Evolutionary conservation across 2,329 filamentous ascomycete species (phyloP), one percentile per base, ranked within the genome.

Genomic region (Colletotrichum eleusines): DNA sequence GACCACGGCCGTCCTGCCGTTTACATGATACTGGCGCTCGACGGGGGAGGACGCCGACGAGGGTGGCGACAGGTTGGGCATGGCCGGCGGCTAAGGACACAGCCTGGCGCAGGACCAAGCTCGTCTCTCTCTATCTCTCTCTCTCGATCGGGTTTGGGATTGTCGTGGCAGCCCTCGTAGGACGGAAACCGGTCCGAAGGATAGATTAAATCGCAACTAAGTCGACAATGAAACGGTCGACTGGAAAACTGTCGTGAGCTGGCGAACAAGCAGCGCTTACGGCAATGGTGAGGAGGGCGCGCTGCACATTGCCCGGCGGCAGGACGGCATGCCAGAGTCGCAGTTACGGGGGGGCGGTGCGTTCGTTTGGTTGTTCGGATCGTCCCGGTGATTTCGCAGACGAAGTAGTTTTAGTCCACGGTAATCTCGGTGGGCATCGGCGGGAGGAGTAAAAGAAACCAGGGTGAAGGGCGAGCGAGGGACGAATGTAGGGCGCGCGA

Each of bases 11-110:
- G 80, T 76, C 66, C 80, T 82, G 73, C 82, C 83, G 81, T 86
- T 87, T 62, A 78, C 75, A 58, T 83, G 81, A 75, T 84, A 82
- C 69, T 80, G 80, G 67, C 79, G 79, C 68, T 83, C 80, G 75
- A 75, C 75, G 28, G 76, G 74, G 60, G 78, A 76, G 63, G 76
- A 65, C 46, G 69, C 50, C 63, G 71, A 72, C 35, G 69, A 69
- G 35, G 71, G 74, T 60, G 76, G 71, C 69, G 76, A 75, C 74
- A 76, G 77, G 70, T 76, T 77, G 63, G 80, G 81, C 82, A 82
- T 83, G 77, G 76, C 78, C 75, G 74, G 20, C 40, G 54, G 35
- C 42, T 54, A 44, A 33, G 31, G 55, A 46, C 58, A 42, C 46
- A 53, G 40, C 48, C 61, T 51, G 55, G 60, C n/a, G 35, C 35